Conservation (phyloP, 768 basidiomycete species). For the Artomyces pyxidatus region DNA sequence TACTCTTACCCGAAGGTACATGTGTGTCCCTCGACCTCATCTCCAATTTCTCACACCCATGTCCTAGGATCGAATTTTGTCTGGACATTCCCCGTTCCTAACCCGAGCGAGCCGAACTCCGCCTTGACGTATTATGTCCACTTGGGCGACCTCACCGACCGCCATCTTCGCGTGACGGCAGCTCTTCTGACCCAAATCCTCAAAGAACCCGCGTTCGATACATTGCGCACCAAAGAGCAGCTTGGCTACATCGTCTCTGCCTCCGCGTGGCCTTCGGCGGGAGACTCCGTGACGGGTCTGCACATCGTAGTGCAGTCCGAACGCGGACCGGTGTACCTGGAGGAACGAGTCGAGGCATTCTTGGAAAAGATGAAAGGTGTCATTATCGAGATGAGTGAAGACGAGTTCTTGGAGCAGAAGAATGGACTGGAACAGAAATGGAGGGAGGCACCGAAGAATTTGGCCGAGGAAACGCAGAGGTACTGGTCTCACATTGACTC, state of each 20-base stretch:
- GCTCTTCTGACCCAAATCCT: conserved; percentile 77
- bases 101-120: conserved; percentile 82
- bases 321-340: conserved; percentile 68
- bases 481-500: conserved; percentile 67
- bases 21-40: neutral
- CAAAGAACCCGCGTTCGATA: conserved; percentile 86
- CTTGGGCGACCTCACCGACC: conserved; percentile 61
- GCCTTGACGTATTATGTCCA: conserved; percentile 81
- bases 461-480: conserved; percentile 67
- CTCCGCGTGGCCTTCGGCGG: conserved; percentile 44
- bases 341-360: conserved; percentile 85
- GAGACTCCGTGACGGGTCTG: conserved; percentile 66
- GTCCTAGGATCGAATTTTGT: conserved; percentile 59
- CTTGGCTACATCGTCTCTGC: conserved; percentile 87
- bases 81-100: conserved; percentile 60
- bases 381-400: conserved; percentile 60
- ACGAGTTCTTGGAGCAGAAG: conserved; percentile 75
- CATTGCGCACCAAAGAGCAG: conserved; percentile 90
- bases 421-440: conserved; percentile 69
- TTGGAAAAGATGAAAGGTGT: conserved; percentile 61
- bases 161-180: conserved; percentile 54
- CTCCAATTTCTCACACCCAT: neutral
- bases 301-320: conserved; percentile 88
- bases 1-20: conserved; percentile 68
- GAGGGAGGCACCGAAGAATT: conserved; percentile 83